Percentiles rank a stretch among this genome's conserved stretches.
These are phyloP conservation scores for Kalanchoe fedtschenkoi DNA, from an alignment of 164 flowering plant genomes.

Conservation along the genomic window DNA sequence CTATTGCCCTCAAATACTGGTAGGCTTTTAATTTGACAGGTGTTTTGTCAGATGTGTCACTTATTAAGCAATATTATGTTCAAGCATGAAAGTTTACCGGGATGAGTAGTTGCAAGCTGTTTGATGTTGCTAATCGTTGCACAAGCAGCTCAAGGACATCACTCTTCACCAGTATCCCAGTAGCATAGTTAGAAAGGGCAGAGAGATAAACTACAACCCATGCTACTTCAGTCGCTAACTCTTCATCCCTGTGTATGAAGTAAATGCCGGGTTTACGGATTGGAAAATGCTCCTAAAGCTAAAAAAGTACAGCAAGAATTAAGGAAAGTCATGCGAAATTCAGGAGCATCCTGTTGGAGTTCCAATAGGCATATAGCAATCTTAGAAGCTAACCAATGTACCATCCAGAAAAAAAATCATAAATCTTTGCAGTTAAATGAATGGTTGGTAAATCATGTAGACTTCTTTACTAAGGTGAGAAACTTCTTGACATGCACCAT, in stretches of 20 bases:
- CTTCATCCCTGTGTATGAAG: constrained; percentile 64
- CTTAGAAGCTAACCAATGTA: no score
- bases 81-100: constrained; percentile 44
- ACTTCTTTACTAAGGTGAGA: no score
- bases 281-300: neutral
- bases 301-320: neutral
- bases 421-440: neutral
- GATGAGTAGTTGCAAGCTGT: constrained; percentile 73
- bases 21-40: neutral
- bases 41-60: neutral
- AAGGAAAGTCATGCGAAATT: neutral
- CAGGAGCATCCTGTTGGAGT: no score
- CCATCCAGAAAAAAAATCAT: no score
- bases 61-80: neutral
- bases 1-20: neutral
- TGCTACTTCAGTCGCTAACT: constrained; percentile 90
- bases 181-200: constrained; percentile 79
- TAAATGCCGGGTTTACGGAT: constrained; percentile 1
- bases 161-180: constrained; percentile 58
- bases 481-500: neutral
- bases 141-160: constrained; percentile 64
- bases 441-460: neutral
- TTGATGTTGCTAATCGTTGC: constrained; percentile 63
- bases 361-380: no score
- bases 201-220: constrained; percentile 97